Conservation (phyloP, 2,329 filamentous ascomycete species). For the Fusarium buxicola region DNA sequence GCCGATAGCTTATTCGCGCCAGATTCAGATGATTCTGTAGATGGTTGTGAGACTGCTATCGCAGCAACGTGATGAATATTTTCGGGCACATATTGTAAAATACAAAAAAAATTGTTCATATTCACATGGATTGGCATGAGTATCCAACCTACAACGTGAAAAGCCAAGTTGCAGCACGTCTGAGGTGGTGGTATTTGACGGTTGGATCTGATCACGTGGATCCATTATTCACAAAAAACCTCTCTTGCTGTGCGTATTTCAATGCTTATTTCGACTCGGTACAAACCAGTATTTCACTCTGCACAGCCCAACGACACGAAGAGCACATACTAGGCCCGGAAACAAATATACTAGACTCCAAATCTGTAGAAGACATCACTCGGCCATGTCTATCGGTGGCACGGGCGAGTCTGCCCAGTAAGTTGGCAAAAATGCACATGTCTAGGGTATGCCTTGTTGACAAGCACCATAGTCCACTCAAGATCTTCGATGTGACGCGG, state of each 20-base stretch:
- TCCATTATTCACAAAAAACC: conserved; percentile 34
- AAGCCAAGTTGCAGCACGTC: too few species aligned
- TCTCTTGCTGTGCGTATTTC: conserved; percentile 13
- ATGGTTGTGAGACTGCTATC: conserved; percentile 11
- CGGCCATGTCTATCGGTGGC: conserved; percentile 33
- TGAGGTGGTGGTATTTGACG: neutral
- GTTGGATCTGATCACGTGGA: conserved; percentile 30
- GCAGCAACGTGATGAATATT: neutral
- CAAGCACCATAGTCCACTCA: conserved; percentile 61
- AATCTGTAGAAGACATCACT: neutral
- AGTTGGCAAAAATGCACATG: conserved; percentile 12
- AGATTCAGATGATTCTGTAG: conserved; percentile 28
- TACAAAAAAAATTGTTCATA: neutral
- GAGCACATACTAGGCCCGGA: neutral
- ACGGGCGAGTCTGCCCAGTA: conserved; percentile 41
- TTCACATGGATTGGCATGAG: neutral
- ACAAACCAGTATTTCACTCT: neutral
- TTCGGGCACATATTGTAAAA: neutral
- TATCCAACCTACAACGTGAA: neutral
- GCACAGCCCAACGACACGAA: neutral
- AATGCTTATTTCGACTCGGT: neutral
- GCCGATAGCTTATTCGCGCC: conserved; percentile 49
- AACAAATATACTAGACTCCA: neutral
- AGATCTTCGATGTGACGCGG: conserved; percentile 68
- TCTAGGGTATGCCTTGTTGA: conserved; percentile 40